Evolutionary conservation across 805 yeast species (phyloP), one percentile per base, ranked within the genome.

Genomic region (Myxozyma neotropica): DNA sequence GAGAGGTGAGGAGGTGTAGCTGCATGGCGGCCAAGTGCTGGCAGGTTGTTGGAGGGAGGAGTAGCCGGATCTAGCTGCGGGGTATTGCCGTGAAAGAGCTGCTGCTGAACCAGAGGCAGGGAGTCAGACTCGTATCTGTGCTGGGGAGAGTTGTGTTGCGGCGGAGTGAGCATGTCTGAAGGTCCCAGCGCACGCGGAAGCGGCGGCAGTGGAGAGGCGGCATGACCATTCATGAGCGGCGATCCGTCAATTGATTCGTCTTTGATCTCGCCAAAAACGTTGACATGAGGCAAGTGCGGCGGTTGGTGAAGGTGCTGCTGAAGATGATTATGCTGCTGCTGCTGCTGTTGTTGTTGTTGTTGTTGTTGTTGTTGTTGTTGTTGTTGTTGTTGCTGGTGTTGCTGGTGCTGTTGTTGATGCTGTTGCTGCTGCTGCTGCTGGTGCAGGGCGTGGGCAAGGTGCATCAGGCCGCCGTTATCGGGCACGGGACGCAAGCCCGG

Each of bases 111-210:
- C 36, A 49, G 38, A 8, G 56, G 36, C 35, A 45, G 36, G 13
- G 49, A 31, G 23, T 52, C 49, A 7, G 35, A n/a, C 31, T 52
- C 48, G 26, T 27, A 26, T 21, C 44, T 24, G n/a, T 12, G 19
- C 42, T 42, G 56, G 1, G 58, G 64, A 15, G 62, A 57, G 13
- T 57, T 53, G 64, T 53, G 55, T 12, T 56, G 57, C 27, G 64
- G 63, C 44, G 64, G 64, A 7, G 64, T 61, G 58, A 61, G 60
- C 57, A 59, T 53, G 51, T 61, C 64, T 6, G 62, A 19, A 26
- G 64, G 58, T 27, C 59, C 58, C 33, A 61, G 59, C 8, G 65
- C 55, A 31, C 53, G 59, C 19, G 65, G 65, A 29, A 58, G 47
- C 15, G 62, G 58, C 35, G 61, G 64, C 38, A 53, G 49, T 1